These are phyloP conservation scores for Cyclotella kingstonii DNA, from an alignment of 108 stramenopile species.

Conservation along the genomic window DNA sequence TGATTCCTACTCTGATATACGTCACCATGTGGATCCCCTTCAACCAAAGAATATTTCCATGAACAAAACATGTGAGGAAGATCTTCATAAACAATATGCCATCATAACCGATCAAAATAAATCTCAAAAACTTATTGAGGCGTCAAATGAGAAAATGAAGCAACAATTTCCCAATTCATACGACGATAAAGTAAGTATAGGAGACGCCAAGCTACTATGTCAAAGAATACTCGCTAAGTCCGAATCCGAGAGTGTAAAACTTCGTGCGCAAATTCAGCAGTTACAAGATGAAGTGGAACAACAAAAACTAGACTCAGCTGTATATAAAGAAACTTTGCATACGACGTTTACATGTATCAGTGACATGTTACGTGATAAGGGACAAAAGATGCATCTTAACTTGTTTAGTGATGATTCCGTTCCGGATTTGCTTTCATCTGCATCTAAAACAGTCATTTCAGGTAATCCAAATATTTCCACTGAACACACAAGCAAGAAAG, in stretches of 20 bases:
- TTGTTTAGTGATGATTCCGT: constrained; percentile 5
- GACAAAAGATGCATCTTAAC: constrained; percentile 17
- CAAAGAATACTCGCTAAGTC: constrained; percentile 42
- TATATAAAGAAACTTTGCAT: constrained; percentile 13
- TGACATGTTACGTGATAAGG: constrained; percentile 15
- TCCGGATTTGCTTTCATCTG: not conserved
- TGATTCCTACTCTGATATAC: too few relatives aligned
- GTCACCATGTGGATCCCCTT: too few relatives aligned
- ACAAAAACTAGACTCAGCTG: constrained; percentile 2
- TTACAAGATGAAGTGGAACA: constrained; percentile 23
- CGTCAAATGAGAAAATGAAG: constrained; percentile 16
- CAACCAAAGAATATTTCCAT: not conserved
- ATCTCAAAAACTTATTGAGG: constrained; percentile 19
- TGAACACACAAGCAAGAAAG: not conserved
- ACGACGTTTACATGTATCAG: constrained; percentile 4
- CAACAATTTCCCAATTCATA: not conserved
- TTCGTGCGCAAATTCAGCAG: constrained; percentile 30
- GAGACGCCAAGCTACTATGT: constrained; percentile 30
- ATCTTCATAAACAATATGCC: not conserved
- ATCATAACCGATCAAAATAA: constrained; percentile 9
- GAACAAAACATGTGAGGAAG: too few relatives aligned
- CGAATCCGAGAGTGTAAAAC: constrained; percentile 35
- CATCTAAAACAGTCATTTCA: not conserved
- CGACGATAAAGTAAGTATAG: constrained; percentile 5
- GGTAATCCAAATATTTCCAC: not conserved